A percentile compares a stretch with the other conserved stretches of the same genome.
phyloP scores from a whole-genome alignment of 768 basidiomycete species.

The Crepidotus variabilis region DNA sequence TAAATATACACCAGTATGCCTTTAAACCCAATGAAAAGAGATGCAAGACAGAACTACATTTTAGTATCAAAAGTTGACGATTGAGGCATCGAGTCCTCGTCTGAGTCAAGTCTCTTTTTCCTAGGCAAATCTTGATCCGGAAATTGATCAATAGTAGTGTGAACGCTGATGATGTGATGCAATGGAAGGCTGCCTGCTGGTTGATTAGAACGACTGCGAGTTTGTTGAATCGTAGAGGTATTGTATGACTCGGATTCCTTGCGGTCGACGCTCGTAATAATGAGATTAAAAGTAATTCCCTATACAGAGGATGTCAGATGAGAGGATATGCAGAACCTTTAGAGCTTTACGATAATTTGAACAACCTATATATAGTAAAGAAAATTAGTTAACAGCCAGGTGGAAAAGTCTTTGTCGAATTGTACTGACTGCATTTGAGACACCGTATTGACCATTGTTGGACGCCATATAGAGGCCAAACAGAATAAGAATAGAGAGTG shows the following conservation, averaged over 20 bases:
- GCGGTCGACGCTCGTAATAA: slow-evolving; percentile 23
- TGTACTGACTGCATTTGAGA: slow-evolving; percentile 32
- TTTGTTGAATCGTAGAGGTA: background rate
- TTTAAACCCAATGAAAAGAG: too few relatives aligned
- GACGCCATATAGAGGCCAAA: slow-evolving; percentile 31
- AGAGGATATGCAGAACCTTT: background rate
- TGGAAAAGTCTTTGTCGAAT: background rate
- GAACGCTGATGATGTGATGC: slow-evolving; percentile 23
- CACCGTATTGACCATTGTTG: slow-evolving; percentile 32
- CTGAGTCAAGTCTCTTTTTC: background rate
- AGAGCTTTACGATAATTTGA: slow-evolving; percentile 34
- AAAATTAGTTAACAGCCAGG: background rate
- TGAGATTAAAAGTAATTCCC: slow-evolving; percentile 26
- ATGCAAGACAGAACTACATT: too few relatives aligned
- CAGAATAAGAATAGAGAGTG: slow-evolving; percentile 29
- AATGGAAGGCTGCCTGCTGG: slow-evolving; percentile 15
- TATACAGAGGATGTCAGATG: slow-evolving; percentile 1
- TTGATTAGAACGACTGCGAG: background rate
- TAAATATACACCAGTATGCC: too few relatives aligned
- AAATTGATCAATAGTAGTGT: slow-evolving; percentile 25
- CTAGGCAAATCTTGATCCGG: slow-evolving; percentile 11
- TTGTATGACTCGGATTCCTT: slow-evolving; percentile 16
- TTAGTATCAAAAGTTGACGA: too few relatives aligned
- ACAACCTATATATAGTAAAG: slow-evolving; percentile 25
- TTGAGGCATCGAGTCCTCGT: background rate